Percentiles rank a stretch among this genome's conserved stretches.
Conservation (phyloP, 192 early-diverging fungal genomes). For the Diversispora epigaea region DNA sequence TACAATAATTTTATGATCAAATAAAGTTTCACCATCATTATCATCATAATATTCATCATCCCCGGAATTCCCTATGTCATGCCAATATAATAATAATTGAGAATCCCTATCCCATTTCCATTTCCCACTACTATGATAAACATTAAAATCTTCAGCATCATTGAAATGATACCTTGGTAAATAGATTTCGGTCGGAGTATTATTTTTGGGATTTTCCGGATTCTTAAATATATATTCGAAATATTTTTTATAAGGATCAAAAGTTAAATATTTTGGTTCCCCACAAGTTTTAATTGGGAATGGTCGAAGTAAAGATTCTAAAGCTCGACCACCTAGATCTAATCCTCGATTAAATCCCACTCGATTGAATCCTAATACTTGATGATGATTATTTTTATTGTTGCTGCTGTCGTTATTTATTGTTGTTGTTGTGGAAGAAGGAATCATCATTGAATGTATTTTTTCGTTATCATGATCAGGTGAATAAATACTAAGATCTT, state of each 20-base stretch:
- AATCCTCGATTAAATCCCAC: slow-evolving; percentile 44
- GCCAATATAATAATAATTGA: too few species aligned
- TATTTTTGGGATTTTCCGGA: neutral
- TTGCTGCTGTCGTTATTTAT: too few species aligned
- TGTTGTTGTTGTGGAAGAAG: neutral
- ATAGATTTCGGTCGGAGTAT: slow-evolving; percentile 47
- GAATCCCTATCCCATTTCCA: too few species aligned
- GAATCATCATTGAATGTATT: slow-evolving; percentile 54
- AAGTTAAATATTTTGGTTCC: slow-evolving; percentile 36
- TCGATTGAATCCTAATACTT: neutral
- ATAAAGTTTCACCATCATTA: too few species aligned
- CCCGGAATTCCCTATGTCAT: too few species aligned
- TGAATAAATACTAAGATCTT: slow-evolving; percentile 77
- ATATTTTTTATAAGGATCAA: slow-evolving; percentile 36
- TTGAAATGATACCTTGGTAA: slow-evolving; percentile 49
- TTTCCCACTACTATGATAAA: neutral
- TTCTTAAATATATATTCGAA: slow-evolving; percentile 41
- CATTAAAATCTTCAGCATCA: slow-evolving; percentile 35
- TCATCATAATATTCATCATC: too few species aligned
- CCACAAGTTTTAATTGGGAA: slow-evolving; percentile 43
- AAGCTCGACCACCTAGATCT: slow-evolving; percentile 37
- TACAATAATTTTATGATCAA: too few species aligned
- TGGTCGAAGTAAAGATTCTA: slow-evolving; percentile 39
- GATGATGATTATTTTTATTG: too few species aligned
- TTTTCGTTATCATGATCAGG: slow-evolving; percentile 42